These are phyloP conservation scores for Mimosa bimucronata DNA, from an alignment of 306 rosid genomes.

Conservation along the genomic window DNA sequence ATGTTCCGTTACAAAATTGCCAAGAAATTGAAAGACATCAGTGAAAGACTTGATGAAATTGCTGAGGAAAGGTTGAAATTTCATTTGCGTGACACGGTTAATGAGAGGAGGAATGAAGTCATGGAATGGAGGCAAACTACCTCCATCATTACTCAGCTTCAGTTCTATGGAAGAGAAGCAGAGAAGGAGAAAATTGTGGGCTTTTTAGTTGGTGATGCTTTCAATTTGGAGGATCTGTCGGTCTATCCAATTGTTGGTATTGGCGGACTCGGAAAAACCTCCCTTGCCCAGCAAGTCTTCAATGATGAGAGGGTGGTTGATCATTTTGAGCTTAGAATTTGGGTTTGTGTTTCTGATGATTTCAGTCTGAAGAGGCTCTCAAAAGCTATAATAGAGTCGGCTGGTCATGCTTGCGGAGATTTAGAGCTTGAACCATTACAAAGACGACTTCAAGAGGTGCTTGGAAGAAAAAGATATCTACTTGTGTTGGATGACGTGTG, in stretches of 20 bases:
- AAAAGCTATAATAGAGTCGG: neutral
- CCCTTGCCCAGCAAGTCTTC: constrained; percentile 28
- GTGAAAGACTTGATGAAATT: neutral
- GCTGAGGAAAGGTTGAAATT: neutral
- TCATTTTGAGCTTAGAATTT: constrained; percentile 8
- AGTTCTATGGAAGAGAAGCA: too few relatives aligned
- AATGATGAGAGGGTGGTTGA: neutral
- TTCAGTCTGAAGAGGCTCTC: neutral
- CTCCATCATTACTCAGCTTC: too few relatives aligned
- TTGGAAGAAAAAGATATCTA: constrained; percentile 18
- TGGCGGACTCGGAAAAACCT: constrained; percentile 35
- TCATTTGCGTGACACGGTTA: neutral
- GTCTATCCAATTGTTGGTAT: constrained; percentile 15
- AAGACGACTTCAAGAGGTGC: neutral
- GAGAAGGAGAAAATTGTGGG: too few relatives aligned
- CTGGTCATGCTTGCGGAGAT: neutral
- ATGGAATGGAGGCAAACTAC: too few relatives aligned
- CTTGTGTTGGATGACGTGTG: constrained; percentile 42
- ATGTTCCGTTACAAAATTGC: neutral
- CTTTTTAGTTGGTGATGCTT: too few relatives aligned
- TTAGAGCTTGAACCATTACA: neutral
- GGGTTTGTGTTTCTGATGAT: constrained; percentile 21
- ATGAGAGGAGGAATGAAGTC: too few relatives aligned
- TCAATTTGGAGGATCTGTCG: too few relatives aligned
- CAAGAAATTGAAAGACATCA: neutral